These are phyloP conservation scores for Plantago ovata DNA, from an alignment of 257 asterid genomes.

Conservation along the genomic window DNA sequence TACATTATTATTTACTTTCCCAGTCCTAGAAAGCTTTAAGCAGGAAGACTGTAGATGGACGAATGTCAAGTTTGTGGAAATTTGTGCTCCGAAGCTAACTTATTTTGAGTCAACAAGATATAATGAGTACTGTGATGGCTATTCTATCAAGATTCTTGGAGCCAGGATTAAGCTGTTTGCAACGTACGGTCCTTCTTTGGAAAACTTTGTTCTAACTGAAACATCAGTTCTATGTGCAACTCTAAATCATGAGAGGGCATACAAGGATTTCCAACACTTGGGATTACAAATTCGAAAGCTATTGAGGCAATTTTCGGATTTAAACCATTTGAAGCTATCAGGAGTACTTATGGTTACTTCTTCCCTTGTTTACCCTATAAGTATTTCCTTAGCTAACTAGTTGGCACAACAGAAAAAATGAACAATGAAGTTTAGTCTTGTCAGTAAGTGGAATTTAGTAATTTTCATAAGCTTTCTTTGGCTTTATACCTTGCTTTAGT, in stretches of 20 bases:
- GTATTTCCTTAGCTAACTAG: neutral
- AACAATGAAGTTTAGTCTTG: too few relatives aligned
- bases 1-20: neutral
- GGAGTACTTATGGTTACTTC: neutral
- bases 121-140: neutral
- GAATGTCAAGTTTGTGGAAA: neutral
- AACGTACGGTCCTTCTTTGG: neutral
- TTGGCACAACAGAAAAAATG: too few relatives aligned
- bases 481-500: too few relatives aligned
- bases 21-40: neutral
- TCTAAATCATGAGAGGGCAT: neutral
- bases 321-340: neutral
- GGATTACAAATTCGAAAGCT: neutral
- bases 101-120: neutral
- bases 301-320: neutral
- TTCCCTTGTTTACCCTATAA: neutral
- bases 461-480: too few relatives aligned
- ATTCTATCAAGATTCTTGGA: neutral
- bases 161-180: neutral
- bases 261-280: neutral
- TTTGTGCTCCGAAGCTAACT: neutral
- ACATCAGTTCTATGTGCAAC: neutral
- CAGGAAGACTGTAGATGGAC: neutral
- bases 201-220: neutral
- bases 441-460: too few relatives aligned